phyloP scores from a whole-genome alignment of 2,329 filamentous ascomycete species.

The Atkinsonella texensis region DNA sequence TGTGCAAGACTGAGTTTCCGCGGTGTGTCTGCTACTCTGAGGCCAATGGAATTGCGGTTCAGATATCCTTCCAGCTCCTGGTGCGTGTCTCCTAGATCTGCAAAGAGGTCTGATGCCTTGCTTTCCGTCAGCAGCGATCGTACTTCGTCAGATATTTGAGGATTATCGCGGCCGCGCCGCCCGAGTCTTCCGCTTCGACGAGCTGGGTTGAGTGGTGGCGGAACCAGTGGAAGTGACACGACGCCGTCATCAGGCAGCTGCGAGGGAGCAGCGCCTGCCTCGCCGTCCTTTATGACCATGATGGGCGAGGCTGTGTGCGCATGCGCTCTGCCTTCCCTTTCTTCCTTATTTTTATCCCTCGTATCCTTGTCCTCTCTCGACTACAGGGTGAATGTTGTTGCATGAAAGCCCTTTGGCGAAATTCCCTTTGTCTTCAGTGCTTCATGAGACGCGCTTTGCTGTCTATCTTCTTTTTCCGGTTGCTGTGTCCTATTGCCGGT shows the following conservation, averaged over 20 bases:
- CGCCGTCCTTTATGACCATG: background rate
- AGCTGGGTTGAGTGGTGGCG: constrained; percentile 3
- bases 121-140: background rate
- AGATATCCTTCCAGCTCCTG: constrained; percentile 9
- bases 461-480: background rate
- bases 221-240: constrained; percentile 2
- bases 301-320: background rate
- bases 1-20: constrained; percentile 1
- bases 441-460: background rate
- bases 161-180: background rate
- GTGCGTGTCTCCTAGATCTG: constrained; percentile 8
- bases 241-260: constrained; percentile 2
- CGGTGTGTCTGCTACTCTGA: background rate
- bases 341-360: background rate
- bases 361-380: background rate
- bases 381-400: background rate
- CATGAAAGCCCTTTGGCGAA: background rate
- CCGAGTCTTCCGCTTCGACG: background rate
- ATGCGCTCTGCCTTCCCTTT: background rate
- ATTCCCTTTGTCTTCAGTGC: background rate
- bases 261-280: background rate
- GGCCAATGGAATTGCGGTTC: background rate
- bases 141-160: background rate
- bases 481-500: background rate
- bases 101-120: constrained; percentile 8